phyloP scores from a whole-genome alignment of 2,329 filamentous ascomycete genomes.

The Hymenoscyphus occultus region DNA sequence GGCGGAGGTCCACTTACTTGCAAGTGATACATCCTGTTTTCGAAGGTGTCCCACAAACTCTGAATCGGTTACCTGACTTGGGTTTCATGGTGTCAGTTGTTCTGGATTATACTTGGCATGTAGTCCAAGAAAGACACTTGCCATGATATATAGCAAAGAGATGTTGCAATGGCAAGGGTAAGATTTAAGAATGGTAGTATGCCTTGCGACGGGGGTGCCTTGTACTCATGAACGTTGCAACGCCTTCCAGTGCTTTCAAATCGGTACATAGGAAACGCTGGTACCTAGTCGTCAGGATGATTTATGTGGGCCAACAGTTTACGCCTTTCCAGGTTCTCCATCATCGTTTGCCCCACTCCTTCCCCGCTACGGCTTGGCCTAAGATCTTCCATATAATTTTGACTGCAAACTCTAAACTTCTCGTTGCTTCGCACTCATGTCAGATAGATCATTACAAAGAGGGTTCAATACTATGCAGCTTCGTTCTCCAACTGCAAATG shows the following conservation, averaged over 20 bases:
- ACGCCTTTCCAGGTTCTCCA: neutral
- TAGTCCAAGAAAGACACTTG: neutral
- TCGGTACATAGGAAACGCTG: conserved; percentile 17
- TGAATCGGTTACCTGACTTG: conserved; percentile 29
- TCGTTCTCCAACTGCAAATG: neutral
- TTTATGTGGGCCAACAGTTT: neutral
- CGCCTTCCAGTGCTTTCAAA: neutral
- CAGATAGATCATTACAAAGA: neutral
- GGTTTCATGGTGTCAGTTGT: conserved; percentile 19
- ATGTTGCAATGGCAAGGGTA: conserved; percentile 4
- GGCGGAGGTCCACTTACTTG: conserved; percentile 27
- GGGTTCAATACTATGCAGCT: neutral
- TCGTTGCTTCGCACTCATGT: neutral
- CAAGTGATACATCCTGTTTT: conserved; percentile 32
- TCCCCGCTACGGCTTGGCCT: neutral
- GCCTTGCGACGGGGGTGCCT: conserved; percentile 7
- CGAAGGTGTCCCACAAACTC: conserved; percentile 33
- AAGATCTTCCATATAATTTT: neutral
- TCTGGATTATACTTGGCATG: neutral
- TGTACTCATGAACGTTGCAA: neutral
- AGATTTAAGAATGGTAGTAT: conserved; percentile 1
- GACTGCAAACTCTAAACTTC: neutral
- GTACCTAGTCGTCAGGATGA: neutral
- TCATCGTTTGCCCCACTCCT: neutral
- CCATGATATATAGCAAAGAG: conserved; percentile 11